phyloP scores from a whole-genome alignment of 768 basidiomycete genomes.

The Daedaleopsis sinensis region DNA sequence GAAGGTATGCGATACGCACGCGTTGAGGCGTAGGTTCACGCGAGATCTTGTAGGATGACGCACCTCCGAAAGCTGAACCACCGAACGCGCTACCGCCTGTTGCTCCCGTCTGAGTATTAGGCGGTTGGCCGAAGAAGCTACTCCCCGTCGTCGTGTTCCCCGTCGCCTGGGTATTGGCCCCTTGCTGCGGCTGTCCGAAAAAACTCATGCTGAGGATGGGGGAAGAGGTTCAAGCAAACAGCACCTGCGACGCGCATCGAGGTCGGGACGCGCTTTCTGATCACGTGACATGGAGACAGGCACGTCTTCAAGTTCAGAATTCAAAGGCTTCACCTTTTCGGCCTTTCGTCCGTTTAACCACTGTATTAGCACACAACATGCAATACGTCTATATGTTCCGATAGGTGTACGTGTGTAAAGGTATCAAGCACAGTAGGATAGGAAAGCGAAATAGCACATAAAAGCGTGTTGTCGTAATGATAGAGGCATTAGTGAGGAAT shows the following conservation, averaged over 20 bases:
- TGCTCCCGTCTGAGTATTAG: constrained; percentile 19
- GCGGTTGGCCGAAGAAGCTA: constrained; percentile 19
- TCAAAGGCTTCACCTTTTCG: too few species aligned
- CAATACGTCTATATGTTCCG: too few species aligned
- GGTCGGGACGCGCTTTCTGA: constrained; percentile 5
- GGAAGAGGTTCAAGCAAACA: neutral
- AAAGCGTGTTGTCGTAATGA: neutral
- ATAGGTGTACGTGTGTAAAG: too few species aligned
- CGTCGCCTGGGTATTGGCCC: constrained; percentile 19
- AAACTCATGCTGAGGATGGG: constrained; percentile 20
- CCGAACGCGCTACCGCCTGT: constrained; percentile 19
- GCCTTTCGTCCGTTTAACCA: too few species aligned
- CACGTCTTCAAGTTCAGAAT: too few species aligned
- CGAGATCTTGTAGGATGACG: neutral
- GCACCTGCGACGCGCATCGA: constrained; percentile 6
- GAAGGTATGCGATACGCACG: constrained; percentile 4
- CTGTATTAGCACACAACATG: neutral
- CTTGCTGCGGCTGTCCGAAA: constrained; percentile 20
- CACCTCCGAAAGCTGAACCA: constrained; percentile 24
- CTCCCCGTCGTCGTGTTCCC: constrained; percentile 11
- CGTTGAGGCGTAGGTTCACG: neutral
- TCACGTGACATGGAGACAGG: constrained; percentile 9
- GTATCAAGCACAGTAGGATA: too few species aligned
- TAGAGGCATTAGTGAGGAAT: neutral
- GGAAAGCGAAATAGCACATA: neutral